Evolutionary conservation across 129 eudicot species (phyloP).

Genomic region (Artemisia tridentata): DNA sequence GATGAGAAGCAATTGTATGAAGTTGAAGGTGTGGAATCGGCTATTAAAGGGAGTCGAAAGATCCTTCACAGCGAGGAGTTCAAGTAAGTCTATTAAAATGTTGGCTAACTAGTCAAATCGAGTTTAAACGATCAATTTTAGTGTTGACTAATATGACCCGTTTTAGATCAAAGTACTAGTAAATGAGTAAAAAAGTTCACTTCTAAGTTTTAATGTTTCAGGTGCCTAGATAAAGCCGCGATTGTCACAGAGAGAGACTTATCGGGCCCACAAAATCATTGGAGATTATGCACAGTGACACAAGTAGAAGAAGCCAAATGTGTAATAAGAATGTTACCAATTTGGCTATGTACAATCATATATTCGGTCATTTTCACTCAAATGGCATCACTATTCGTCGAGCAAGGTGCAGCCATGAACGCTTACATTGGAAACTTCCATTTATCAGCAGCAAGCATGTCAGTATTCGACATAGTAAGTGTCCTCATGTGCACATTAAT

Average conservation of each 20-base stretch:
- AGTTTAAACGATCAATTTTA: neutral
- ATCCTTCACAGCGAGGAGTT: slow-evolving; percentile 61
- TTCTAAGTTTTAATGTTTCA: too few relatives aligned
- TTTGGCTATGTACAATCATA: slow-evolving; percentile 89
- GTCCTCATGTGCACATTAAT: slow-evolving; percentile 72
- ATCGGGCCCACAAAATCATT: slow-evolving; percentile 14
- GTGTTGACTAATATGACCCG: too few relatives aligned
- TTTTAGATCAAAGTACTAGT: too few relatives aligned
- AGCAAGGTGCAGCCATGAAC: slow-evolving; percentile 86
- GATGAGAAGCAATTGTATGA: slow-evolving; percentile 51
- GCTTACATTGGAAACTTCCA: slow-evolving; percentile 54
- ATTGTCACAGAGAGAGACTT: too few relatives aligned
- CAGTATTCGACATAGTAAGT: slow-evolving; percentile 81
- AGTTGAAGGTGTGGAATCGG: slow-evolving; percentile 59
- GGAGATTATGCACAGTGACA: slow-evolving; percentile 68
- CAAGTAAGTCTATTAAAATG: slow-evolving; percentile 33
- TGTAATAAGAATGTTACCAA: slow-evolving; percentile 76
- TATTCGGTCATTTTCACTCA: slow-evolving; percentile 85
- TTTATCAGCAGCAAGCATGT: slow-evolving; percentile 87
- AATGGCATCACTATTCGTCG: slow-evolving; percentile 89
- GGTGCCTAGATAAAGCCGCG: too few relatives aligned
- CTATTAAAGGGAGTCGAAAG: slow-evolving; percentile 83
- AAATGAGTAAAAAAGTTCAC: too few relatives aligned
- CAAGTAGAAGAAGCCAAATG: slow-evolving; percentile 94
- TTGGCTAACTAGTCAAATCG: neutral